Percentiles rank a stretch among this genome's conserved stretches.
Conservation (phyloP, 805 yeast genomes). For the Candida cerambycidarum region DNA sequence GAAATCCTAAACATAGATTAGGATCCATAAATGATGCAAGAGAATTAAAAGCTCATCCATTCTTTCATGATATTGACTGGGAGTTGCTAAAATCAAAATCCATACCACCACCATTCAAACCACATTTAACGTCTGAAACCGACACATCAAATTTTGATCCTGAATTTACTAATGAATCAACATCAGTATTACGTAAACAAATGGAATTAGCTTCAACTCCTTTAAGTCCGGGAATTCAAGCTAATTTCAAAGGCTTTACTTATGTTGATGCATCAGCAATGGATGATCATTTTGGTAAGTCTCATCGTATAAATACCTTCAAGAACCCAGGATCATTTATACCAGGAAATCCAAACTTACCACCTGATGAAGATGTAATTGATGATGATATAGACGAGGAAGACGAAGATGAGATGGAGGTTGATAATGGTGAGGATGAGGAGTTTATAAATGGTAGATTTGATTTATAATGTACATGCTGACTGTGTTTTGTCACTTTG, state of each 20-base stretch:
- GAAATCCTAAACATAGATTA: slow-evolving; percentile 93
- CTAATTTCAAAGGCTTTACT: slow-evolving; percentile 94
- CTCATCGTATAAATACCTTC: slow-evolving; percentile 38
- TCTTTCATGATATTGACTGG: slow-evolving; percentile 93
- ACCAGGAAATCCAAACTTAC: slow-evolving; percentile 75
- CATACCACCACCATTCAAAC: slow-evolving; percentile 95
- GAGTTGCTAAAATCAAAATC: slow-evolving; percentile 69
- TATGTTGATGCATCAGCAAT: slow-evolving; percentile 92
- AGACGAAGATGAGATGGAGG: slow-evolving; percentile 41
- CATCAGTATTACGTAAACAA: slow-evolving; percentile 73
- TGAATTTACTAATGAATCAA: slow-evolving; percentile 90
- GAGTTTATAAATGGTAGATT: slow-evolving; percentile 89
- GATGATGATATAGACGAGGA: slow-evolving; percentile 55
- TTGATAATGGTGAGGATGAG: slow-evolving; percentile 63
- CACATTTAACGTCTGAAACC: slow-evolving; percentile 84
- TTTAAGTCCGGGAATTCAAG: slow-evolving; percentile 91
- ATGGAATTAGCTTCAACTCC: slow-evolving; percentile 73
- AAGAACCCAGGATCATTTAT: slow-evolving; percentile 66
- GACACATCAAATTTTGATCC: slow-evolving; percentile 98
- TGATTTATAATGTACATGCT: slow-evolving; percentile 53
- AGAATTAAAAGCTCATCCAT: slow-evolving; percentile 89
- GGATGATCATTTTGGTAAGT: slow-evolving; percentile 72
- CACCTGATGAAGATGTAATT: slow-evolving; percentile 81
- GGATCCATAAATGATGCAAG: slow-evolving; percentile 92
- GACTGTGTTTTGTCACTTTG: no score